A percentile compares a stretch with the other conserved stretches of the same genome.
These are phyloP conservation scores for Boletus rubescentipes DNA, from an alignment of 768 basidiomycete genomes.

Conservation along the genomic window DNA sequence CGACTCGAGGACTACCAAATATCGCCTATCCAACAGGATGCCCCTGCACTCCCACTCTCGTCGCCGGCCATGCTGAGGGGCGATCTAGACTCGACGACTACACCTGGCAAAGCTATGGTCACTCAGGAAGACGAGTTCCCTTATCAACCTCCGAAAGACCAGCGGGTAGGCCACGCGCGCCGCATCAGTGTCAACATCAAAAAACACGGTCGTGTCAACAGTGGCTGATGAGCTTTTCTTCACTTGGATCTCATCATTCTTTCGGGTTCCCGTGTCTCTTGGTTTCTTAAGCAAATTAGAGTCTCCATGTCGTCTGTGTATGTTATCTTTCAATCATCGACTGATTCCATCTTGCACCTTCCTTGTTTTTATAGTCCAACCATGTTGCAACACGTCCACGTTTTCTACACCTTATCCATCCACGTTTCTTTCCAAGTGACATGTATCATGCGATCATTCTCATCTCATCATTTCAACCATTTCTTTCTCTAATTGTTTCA, in stretches of 20 bases:
- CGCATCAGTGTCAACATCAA: conserved; percentile 41
- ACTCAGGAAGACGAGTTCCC: conserved; percentile 26
- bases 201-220: conserved; percentile 16
- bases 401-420: not conserved
- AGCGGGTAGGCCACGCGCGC: conserved; percentile 38
- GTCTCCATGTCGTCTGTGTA: not conserved
- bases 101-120: not conserved
- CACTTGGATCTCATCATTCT: too few species aligned
- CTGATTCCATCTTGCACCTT: not conserved
- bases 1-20: conserved; percentile 6
- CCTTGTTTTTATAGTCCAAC: not conserved
- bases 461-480: not conserved
- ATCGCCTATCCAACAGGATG: not conserved
- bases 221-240: conserved; percentile 14
- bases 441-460: too few species aligned
- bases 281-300: not conserved
- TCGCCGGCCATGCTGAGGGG: not conserved
- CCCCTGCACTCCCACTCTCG: not conserved
- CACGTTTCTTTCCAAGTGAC: not conserved
- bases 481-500: not conserved
- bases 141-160: conserved; percentile 32
- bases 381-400: not conserved
- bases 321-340: not conserved
- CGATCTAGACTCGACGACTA: not conserved
- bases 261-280: not conserved